Evolutionary conservation across 805 yeast genomes (phyloP).

Genomic region (Candida tammaniensis): DNA sequence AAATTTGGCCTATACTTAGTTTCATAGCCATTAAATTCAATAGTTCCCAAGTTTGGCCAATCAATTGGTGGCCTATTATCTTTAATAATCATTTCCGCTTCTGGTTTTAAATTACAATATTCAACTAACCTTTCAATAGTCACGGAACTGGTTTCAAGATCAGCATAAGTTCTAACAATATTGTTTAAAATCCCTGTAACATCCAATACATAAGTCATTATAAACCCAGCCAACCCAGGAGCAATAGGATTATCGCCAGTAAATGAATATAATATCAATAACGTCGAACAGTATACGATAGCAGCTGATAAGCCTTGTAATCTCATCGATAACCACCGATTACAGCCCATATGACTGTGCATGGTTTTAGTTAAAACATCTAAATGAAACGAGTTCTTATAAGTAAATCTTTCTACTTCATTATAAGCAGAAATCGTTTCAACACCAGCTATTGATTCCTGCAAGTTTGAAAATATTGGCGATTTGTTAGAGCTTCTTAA

Average conservation of each 20-base stretch:
- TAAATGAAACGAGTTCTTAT: constrained; percentile 21
- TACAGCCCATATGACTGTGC: constrained; percentile 20
- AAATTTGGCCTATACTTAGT: constrained; percentile 81
- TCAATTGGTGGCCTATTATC: constrained; percentile 31
- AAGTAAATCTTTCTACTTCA: constrained; percentile 27
- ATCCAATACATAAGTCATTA: constrained; percentile 34
- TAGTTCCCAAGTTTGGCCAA: constrained; percentile 76
- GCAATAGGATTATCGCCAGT: constrained; percentile 20
- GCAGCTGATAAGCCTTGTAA: constrained; percentile 34
- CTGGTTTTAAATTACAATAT: constrained; percentile 37
- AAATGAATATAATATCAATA: constrained; percentile 25
- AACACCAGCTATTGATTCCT: constrained; percentile 35
- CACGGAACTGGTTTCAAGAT: constrained; percentile 31
- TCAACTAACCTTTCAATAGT: constrained; percentile 37
- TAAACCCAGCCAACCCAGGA: constrained; percentile 37
- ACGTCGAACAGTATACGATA: constrained; percentile 27
- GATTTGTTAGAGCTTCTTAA: constrained; percentile 27
- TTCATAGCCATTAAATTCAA: constrained; percentile 69
- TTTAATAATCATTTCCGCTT: constrained; percentile 43
- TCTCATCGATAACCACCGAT: constrained; percentile 38
- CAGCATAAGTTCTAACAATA: constrained; percentile 33
- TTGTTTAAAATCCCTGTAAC: constrained; percentile 29
- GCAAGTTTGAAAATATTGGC: constrained; percentile 34
- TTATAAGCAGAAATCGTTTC: constrained; percentile 34
- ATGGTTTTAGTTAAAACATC: constrained; percentile 21